Conservation (phyloP, 2,329 filamentous ascomycete species). For the Neophaeococcomyces aloes region DNA sequence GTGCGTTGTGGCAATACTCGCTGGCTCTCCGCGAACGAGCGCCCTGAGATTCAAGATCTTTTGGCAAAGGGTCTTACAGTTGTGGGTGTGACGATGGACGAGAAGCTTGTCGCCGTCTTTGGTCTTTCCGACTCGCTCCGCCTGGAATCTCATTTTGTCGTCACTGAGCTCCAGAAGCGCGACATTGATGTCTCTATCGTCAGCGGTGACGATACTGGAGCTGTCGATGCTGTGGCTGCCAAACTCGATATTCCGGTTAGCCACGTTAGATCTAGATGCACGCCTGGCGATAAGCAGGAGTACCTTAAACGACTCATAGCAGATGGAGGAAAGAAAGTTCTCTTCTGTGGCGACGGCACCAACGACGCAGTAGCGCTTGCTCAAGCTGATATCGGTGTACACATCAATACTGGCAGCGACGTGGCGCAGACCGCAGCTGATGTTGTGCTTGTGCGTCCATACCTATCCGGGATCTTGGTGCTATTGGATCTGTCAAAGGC, state of each 20-base stretch:
- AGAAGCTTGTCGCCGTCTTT: conserved; percentile 36
- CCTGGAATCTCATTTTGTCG: conserved; percentile 41
- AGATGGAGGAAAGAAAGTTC: conserved; percentile 29
- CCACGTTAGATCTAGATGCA: conserved; percentile 38
- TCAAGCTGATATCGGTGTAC: conserved; percentile 59
- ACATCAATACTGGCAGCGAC: conserved; percentile 54
- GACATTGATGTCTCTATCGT: conserved; percentile 45
- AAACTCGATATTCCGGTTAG: conserved; percentile 29
- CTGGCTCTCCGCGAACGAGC: conserved; percentile 28
- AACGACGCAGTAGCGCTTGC: conserved; percentile 67
- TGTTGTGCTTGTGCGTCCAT: conserved; percentile 53
- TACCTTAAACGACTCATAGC: conserved; percentile 39
- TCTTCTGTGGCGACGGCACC: conserved; percentile 69
- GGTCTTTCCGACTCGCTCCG: conserved; percentile 41
- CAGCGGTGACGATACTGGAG: conserved; percentile 45
- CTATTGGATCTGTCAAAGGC: conserved; percentile 45
- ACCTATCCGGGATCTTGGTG: conserved; percentile 46
- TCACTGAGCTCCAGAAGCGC: conserved; percentile 40
- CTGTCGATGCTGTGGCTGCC: conserved; percentile 39
- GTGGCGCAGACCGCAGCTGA: conserved; percentile 58
- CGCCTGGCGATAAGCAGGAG: conserved; percentile 44
- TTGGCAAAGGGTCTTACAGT: conserved; percentile 38
- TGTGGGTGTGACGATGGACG: conserved; percentile 47
- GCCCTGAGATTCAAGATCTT: conserved; percentile 26
- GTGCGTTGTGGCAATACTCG: conserved; percentile 21